Base-by-base conservation (phyloP, 1,284 basidiomycete genomes). In the Termitomyces sp. region DNA sequence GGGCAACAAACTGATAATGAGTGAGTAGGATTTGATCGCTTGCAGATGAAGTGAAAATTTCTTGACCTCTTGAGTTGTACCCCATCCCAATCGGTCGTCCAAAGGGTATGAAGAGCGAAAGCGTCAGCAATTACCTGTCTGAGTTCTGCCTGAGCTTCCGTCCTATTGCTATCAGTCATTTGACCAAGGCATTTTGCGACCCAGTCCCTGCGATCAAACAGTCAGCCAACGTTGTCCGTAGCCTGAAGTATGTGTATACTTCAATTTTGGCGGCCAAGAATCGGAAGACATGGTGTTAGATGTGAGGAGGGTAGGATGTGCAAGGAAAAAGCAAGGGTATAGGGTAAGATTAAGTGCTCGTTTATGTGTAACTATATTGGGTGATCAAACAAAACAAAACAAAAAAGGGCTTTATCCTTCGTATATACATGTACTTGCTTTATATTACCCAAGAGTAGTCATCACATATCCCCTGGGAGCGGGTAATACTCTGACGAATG, bases 51-150 rank as follows among this genome's bases (percentile, higher is more conserved):
- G n/a, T 39, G 12, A 34, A 53, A 21, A 17, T 36, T 24, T 50
- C 40, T 67, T 64, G 67, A 90, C 89, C 85, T 88, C 78, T 90
- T 80, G 58, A 96, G 77, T 71, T 92, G 87, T 40, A 91, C 80
- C 41, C 80, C 84, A 28, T 78, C 73, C 93, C 93, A 96, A 69
- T 96, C 92, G 53, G 87, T 94, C 31, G 88, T 90, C 86, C 91
- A 92, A 36, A 96, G 78, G 6, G 88, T 82, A 68, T 90, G 84
- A 64, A 82, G 79, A 60, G 78, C 78, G 73, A 88, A 90, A 75
- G 89, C 81, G 64, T 89, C 84, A 80, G 86, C 79, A 72, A 92
- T 92, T 83, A 90, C 86, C 84, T 90, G 79, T 82, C 86, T 88
- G 67, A 92, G 71, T 76, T 92, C 90, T 63, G 85, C 79, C 65